Evolutionary conservation across 2,329 filamentous ascomycete genomes (phyloP), one percentile per base, ranked within the genome.

Genomic region (Lachnellula cervina): DNA sequence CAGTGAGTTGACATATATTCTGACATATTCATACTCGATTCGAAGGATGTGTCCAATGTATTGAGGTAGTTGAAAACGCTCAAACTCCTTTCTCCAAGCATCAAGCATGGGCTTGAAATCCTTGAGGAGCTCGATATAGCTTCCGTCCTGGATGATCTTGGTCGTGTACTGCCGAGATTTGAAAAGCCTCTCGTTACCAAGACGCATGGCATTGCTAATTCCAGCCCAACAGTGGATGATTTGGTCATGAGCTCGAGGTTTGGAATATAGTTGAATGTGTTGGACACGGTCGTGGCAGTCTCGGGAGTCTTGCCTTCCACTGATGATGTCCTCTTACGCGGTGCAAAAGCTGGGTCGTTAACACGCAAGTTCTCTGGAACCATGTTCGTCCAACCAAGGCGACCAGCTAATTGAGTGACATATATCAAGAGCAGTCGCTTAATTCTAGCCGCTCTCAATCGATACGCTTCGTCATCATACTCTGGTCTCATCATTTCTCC

Each of bases 11-110:
- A 97, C 82, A 69, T 97, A 97, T 50, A 97, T 88, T 66, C 93
- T 84, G 25, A 93, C 90, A 69, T 97, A 97, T 68, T 97, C 90
- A 68, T 94, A 97, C 74, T 99, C 94, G 62, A 97, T 97, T 7
- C 84, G 87, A 32, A 99, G 77, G 56, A 97, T 92, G 69, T 91
- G 84, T 32, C 81, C 76, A 62, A 84, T 86, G 60, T 80, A 87
- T 21, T 76, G 80, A 2, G 85, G 84, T 51, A 88, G 77, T 54
- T 82, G 80, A 66, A 89, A 87, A n/a, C 83, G 80, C 64, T 96
- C 88, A 68, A 97, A 92, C 58, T 92, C 88, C 43, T 79, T 80
- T 73, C 84, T 87, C 89, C 93, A 97, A 44, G 88, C 82, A 16
- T 77, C 78, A 35, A 97, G 76, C 60, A 91, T 81, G 0, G 89